Conservation (phyloP, 139 green algal species). For the Closterium sp. region DNA sequence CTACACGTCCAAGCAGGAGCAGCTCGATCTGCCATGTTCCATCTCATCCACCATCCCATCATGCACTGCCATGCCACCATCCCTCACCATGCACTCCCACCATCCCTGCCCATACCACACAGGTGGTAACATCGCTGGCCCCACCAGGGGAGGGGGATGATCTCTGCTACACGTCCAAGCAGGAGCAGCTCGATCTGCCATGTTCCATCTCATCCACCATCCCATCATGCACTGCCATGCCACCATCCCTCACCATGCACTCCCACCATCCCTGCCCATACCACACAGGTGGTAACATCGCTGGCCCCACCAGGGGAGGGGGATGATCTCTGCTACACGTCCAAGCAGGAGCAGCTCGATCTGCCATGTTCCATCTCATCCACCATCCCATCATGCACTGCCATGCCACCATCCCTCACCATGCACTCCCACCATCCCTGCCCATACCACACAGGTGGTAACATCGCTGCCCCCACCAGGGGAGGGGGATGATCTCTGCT, state of each 20-base stretch:
- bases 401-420: too few relatives aligned
- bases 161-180: conserved; percentile 52
- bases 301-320: conserved; percentile 51
- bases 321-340: conserved; percentile 55
- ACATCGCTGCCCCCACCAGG: conserved; percentile 64
- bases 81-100: too few relatives aligned
- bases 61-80: too few relatives aligned
- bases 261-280: neutral
- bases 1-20: conserved; percentile 59
- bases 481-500: conserved; percentile 49
- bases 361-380: too few relatives aligned
- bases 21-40: conserved; percentile 79
- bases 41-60: too few relatives aligned
- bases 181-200: conserved; percentile 76
- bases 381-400: too few relatives aligned
- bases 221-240: too few relatives aligned
- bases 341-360: conserved; percentile 69
- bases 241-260: too few relatives aligned
- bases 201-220: too few relatives aligned
- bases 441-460: conserved; percentile 56
- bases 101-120: too few relatives aligned
- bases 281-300: conserved; percentile 63
- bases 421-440: too few relatives aligned
- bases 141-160: conserved; percentile 32
- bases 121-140: conserved; percentile 70